Percentiles rank a stretch among this genome's conserved stretches.
These are phyloP conservation scores for Paracoccidioides brasiliensis DNA, from an alignment of 2,329 filamentous ascomycete genomes.

Conservation along the genomic window DNA sequence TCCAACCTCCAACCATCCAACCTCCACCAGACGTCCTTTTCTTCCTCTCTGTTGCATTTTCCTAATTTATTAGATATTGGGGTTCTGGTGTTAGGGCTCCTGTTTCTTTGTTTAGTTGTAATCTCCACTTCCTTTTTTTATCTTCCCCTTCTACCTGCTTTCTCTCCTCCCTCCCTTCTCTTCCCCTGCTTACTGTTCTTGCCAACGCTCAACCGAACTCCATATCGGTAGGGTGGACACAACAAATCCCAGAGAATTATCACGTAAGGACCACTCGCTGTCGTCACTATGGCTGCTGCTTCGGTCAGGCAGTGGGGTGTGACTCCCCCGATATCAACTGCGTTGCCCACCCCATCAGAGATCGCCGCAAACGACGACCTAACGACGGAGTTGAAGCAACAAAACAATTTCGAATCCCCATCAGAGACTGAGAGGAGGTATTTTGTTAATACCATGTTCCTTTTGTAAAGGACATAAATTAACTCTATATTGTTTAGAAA, in stretches of 20 bases:
- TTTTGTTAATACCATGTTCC: slow-evolving; percentile 6
- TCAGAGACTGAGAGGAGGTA: slow-evolving; percentile 76
- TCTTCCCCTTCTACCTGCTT: not conserved
- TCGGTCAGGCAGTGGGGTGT: slow-evolving; percentile 50
- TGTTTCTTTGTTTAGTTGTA: not conserved
- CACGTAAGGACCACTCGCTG: not conserved
- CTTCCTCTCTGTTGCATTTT: not conserved
- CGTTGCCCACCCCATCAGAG: slow-evolving; percentile 64
- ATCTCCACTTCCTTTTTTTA: not conserved
- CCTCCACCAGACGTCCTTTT: too few relatives aligned
- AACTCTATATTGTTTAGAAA: slow-evolving; percentile 38
- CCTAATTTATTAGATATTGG: not conserved
- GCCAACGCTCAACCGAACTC: not conserved
- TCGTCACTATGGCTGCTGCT: slow-evolving; percentile 23
- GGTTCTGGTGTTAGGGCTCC: not conserved
- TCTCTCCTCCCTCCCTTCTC: not conserved
- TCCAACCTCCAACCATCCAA: not conserved
- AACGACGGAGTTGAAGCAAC: slow-evolving; percentile 67
- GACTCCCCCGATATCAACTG: slow-evolving; percentile 68
- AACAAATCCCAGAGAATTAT: not conserved
- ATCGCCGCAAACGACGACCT: slow-evolving; percentile 64
- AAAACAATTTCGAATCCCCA: slow-evolving; percentile 82
- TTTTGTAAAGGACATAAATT: not conserved
- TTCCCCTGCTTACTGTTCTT: not conserved
- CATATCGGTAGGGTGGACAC: not conserved